phyloP scores from a whole-genome alignment of 2,329 filamentous ascomycete species.

The Nothomitra cinnamomea region DNA sequence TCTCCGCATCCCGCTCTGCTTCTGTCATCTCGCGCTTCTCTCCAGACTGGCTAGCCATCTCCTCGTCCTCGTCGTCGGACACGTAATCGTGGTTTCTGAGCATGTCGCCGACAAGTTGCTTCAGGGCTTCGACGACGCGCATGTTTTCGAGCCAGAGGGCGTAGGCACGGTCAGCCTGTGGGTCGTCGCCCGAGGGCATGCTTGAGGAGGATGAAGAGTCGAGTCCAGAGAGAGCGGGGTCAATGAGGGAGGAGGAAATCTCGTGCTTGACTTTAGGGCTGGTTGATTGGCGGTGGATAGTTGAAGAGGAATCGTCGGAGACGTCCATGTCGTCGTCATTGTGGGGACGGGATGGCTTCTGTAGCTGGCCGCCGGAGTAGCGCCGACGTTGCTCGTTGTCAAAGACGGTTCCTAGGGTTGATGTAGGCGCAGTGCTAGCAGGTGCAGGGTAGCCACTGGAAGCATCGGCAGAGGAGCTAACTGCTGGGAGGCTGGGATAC shows the following conservation, averaged over 20 bases:
- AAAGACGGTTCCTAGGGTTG: slow-evolving; percentile 53
- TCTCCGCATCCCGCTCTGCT: slow-evolving; percentile 2
- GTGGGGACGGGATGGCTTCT: slow-evolving; percentile 33
- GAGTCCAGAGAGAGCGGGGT: slow-evolving; percentile 18
- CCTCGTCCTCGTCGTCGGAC: slow-evolving; percentile 11
- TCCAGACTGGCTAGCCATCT: neutral
- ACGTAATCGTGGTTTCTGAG: slow-evolving; percentile 40
- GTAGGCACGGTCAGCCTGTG: slow-evolving; percentile 34
- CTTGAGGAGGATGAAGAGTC: slow-evolving; percentile 9
- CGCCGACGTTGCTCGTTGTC: slow-evolving; percentile 45
- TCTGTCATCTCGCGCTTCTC: slow-evolving; percentile 3
- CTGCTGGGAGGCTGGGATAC: slow-evolving; percentile 60
- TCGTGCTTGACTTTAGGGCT: slow-evolving; percentile 23
- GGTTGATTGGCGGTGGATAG: slow-evolving; percentile 14
- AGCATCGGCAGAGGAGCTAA: slow-evolving; percentile 45
- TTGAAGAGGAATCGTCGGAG: slow-evolving; percentile 13
- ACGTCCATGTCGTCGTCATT: slow-evolving; percentile 17
- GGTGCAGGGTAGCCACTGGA: slow-evolving; percentile 42
- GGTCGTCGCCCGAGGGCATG: slow-evolving; percentile 16
- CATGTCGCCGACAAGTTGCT: slow-evolving; percentile 38
- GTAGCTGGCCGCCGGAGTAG: slow-evolving; percentile 50
- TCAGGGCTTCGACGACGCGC: slow-evolving; percentile 44
- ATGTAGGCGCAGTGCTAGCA: slow-evolving; percentile 46
- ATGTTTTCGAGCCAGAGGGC: slow-evolving; percentile 44
- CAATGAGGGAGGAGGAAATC: slow-evolving; percentile 16